Base-by-base conservation (phyloP, 2,329 filamentous ascomycete species). In the Nemania diffusa region DNA sequence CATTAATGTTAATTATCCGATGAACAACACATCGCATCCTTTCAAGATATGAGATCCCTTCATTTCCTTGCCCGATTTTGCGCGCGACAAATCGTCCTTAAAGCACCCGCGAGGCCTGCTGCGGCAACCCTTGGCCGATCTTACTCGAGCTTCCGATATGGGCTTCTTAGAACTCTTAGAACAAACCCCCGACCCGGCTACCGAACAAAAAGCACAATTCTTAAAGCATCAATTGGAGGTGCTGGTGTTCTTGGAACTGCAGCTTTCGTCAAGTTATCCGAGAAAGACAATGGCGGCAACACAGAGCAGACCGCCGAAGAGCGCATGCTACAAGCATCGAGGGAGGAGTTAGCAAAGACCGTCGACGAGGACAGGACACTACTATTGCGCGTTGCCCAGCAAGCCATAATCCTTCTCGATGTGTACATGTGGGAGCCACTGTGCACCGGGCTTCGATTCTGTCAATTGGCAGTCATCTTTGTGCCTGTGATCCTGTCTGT, bases 391-490 rank as follows among this genome's bases (percentile, higher is more conserved):
- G 87, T 56, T 74, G 81, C 85, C 55, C 87, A 90, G 70, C 84
- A 84, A 13, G 75, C 92, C 29, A 83, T 90, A 65, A 84, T 93
- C 32, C 87, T 91, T 63, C 71, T 96, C 42, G 92, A 97, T 73
- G 68, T 86, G 0, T 92, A 90, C 75, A 80, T 95, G n/a, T 87
- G 87, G 85, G 96, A 99, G 79, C 95, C 96, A 0, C 79, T 97
- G 27, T 94, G 91, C 62, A 99, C 95, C 0, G 92, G 92, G 0
- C 79, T 95, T 53, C 88, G 96, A n/a, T 97, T 99, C 73, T 79
- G 97, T 20, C 93, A 97, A 76, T 84, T 99, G 5, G 88, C 93
- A 55, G 79, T 91, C 66, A 96, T 99, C 62, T 99, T 99, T 76
- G 90, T 97, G 22, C 96, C 96, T 0, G 94, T 99, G 48, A 89